Evolutionary conservation across 1,284 basidiomycete genomes (phyloP).

Genomic region (Hymenochaete sp.): DNA sequence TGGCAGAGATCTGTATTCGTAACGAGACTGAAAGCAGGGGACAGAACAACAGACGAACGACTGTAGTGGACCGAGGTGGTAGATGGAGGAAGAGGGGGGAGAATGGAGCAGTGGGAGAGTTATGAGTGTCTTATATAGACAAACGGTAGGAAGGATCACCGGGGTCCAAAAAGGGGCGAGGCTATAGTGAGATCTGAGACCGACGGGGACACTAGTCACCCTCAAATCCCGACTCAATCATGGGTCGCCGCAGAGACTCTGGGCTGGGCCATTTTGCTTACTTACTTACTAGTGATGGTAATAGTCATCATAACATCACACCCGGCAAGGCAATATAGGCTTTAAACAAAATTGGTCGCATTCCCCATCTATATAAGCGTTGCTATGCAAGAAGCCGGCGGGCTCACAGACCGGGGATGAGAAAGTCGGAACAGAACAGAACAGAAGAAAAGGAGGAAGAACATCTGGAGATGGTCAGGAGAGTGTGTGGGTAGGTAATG

Average conservation of each 20-base stretch:
- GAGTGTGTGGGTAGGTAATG: slow-evolving; percentile 3
- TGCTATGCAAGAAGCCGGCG: too few species aligned
- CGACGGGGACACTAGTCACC: too few species aligned
- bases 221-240: too few species aligned
- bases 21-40: slow-evolving; percentile 36
- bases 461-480: not conserved
- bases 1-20: slow-evolving; percentile 28
- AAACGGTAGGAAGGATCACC: slow-evolving; percentile 7
- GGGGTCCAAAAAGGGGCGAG: slow-evolving; percentile 5
- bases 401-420: too few species aligned
- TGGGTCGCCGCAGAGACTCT: too few species aligned
- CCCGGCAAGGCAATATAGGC: too few species aligned
- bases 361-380: too few species aligned
- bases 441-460: not conserved
- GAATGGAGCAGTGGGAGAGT: slow-evolving; percentile 32
- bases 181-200: too few species aligned
- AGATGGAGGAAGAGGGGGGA: slow-evolving; percentile 26
- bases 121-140: slow-evolving; percentile 40
- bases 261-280: too few species aligned
- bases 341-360: too few species aligned
- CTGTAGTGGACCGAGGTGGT: slow-evolving; percentile 21
- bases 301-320: too few species aligned
- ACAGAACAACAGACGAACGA: slow-evolving; percentile 26
- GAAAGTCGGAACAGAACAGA: not conserved
- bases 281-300: too few species aligned